These are phyloP conservation scores for Penicillium simplicissimum DNA, from an alignment of 495 filamentous ascomycete species.

Conservation along the genomic window DNA sequence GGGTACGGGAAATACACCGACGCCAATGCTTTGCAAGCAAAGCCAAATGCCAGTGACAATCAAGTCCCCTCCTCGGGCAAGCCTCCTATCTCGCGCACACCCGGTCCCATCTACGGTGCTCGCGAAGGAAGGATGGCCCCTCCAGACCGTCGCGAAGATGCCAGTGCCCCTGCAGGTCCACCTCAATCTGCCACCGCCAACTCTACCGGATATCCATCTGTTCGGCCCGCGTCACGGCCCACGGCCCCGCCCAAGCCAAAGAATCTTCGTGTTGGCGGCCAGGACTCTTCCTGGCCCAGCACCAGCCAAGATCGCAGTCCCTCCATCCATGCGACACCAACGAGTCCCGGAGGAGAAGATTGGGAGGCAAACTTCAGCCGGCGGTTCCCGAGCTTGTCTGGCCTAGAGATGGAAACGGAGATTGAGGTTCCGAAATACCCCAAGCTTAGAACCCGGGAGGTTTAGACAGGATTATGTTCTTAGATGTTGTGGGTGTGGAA, in stretches of 20 bases:
- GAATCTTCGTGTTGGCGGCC: conserved; percentile 51
- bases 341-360: conserved; percentile 52
- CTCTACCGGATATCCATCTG: conserved; percentile 26
- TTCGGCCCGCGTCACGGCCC: conserved; percentile 40
- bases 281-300: conserved; percentile 22
- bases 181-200: conserved; percentile 22
- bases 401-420: conserved; percentile 79
- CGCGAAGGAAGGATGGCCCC: conserved; percentile 17
- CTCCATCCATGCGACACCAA: conserved; percentile 24
- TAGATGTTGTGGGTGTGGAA: background rate
- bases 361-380: conserved; percentile 77
- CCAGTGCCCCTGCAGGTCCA: conserved; percentile 21
- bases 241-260: conserved; percentile 62
- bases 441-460: conserved; percentile 44
- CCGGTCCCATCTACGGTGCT: conserved; percentile 24
- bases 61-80: conserved; percentile 5
- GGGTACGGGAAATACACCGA: conserved; percentile 89
- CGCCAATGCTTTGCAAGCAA: conserved; percentile 43
- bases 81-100: conserved; percentile 19
- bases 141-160: conserved; percentile 19
- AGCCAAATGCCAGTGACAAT: conserved; percentile 26
- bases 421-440: conserved; percentile 49
- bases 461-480: conserved; percentile 27
- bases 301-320: conserved; percentile 28
- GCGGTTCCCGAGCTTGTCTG: conserved; percentile 76